phyloP scores from a whole-genome alignment of 2,329 filamentous ascomycete species.

The Xylaria digitata region DNA sequence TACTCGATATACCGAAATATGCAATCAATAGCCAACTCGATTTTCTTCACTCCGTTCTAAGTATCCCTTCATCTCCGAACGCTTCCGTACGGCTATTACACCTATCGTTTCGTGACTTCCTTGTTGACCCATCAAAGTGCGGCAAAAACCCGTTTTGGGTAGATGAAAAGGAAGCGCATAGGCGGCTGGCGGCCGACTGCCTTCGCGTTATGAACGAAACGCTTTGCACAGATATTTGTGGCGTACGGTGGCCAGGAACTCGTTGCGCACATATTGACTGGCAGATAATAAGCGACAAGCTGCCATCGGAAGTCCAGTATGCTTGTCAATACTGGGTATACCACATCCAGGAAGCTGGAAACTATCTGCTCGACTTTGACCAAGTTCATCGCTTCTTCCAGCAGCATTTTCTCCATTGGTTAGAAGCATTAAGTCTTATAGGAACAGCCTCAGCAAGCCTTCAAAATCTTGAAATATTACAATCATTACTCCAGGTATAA shows the following conservation, averaged over 20 bases:
- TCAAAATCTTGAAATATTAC: not conserved
- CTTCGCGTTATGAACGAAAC: constrained; percentile 49
- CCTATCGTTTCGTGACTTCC: constrained; percentile 31
- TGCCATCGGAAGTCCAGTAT: constrained; percentile 43
- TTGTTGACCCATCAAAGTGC: constrained; percentile 19
- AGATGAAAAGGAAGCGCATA: constrained; percentile 23
- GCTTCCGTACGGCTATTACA: constrained; percentile 16
- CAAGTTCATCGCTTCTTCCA: constrained; percentile 47
- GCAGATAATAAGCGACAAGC: constrained; percentile 9
- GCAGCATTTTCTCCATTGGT: constrained; percentile 51
- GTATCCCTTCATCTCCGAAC: not conserved
- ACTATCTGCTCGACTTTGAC: constrained; percentile 44
- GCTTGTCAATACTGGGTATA: constrained; percentile 49
- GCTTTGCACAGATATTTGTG: constrained; percentile 1
- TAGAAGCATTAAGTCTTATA: constrained; percentile 51
- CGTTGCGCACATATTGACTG: constrained; percentile 20
- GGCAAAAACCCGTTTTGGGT: constrained; percentile 25
- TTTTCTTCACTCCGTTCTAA: constrained; percentile 28
- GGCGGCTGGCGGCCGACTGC: constrained; percentile 8
- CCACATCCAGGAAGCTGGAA: constrained; percentile 42
- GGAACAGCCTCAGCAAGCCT: constrained; percentile 27
- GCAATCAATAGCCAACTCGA: constrained; percentile 4
- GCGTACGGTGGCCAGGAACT: constrained; percentile 31
- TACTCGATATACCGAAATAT: constrained; percentile 14
- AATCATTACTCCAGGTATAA: constrained; percentile 8